These are phyloP conservation scores for Penicillium atrosanguineum DNA, from an alignment of 495 filamentous ascomycete genomes.

Conservation along the genomic window DNA sequence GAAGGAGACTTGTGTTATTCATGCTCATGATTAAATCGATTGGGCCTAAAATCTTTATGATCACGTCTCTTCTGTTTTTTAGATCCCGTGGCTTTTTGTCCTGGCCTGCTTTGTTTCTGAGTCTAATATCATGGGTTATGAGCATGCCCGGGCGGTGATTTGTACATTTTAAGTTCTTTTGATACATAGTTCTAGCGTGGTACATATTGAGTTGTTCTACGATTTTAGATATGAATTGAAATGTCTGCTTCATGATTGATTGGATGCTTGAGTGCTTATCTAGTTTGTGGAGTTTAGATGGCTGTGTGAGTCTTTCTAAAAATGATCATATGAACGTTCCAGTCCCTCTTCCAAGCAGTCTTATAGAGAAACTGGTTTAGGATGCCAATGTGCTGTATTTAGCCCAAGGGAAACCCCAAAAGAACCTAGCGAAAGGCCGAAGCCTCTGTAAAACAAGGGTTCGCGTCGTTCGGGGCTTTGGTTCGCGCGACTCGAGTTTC, in stretches of 20 bases:
- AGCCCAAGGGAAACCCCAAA: too few relatives aligned
- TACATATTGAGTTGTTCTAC: slow-evolving; percentile 8
- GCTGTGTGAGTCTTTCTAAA: background rate
- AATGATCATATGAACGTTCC: background rate
- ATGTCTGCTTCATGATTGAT: background rate
- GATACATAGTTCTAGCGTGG: slow-evolving; percentile 14
- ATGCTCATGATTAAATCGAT: slow-evolving; percentile 41
- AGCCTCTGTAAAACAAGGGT: background rate
- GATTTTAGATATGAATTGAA: background rate
- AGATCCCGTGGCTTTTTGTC: slow-evolving; percentile 2
- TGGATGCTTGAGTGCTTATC: background rate
- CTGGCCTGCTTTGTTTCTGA: background rate
- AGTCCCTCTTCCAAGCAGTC: background rate
- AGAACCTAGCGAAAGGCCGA: background rate
- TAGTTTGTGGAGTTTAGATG: background rate
- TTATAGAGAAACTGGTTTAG: background rate
- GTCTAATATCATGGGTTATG: slow-evolving; percentile 7
- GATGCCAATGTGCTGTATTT: background rate
- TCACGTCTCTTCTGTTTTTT: background rate
- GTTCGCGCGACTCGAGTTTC: background rate
- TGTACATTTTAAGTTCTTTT: slow-evolving; percentile 7
- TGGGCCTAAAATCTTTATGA: background rate
- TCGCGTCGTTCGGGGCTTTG: background rate
- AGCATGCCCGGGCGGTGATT: background rate
- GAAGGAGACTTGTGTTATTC: slow-evolving; percentile 60